These are phyloP conservation scores for Candida corydali DNA, from an alignment of 805 yeast species.

Conservation along the genomic window DNA sequence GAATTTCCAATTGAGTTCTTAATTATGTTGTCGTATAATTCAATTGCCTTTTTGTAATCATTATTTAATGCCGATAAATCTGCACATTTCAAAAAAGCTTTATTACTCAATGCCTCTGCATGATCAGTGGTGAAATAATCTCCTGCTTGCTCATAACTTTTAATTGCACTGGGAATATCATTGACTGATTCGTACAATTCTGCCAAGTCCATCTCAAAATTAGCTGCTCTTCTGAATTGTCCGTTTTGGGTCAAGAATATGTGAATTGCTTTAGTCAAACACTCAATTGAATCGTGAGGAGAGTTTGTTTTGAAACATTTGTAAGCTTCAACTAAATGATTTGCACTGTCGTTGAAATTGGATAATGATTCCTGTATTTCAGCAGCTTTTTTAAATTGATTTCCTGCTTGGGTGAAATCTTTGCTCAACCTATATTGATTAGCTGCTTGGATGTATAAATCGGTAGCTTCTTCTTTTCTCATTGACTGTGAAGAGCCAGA, in stretches of 20 bases:
- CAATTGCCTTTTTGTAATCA: constrained; percentile 72
- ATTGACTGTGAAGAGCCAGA: constrained; percentile 61
- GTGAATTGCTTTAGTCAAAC: constrained; percentile 71
- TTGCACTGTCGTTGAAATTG: constrained; percentile 87
- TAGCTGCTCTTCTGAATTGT: constrained; percentile 94
- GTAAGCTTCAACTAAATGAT: constrained; percentile 83
- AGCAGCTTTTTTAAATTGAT: constrained; percentile 83
- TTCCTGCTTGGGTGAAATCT: constrained; percentile 72
- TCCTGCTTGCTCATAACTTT: constrained; percentile 86
- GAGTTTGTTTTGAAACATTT: constrained; percentile 75
- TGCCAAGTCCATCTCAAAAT: constrained; percentile 87
- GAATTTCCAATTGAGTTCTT: constrained; percentile 69
- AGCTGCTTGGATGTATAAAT: constrained; percentile 89
- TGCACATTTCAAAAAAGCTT: constrained; percentile 85
- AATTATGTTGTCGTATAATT: constrained; percentile 73
- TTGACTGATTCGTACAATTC: constrained; percentile 73
- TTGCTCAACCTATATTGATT: constrained; percentile 76
- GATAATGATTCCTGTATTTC: constrained; percentile 69
- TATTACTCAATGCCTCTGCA: constrained; percentile 85
- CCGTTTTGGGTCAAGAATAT: constrained; percentile 81
- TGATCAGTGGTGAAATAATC: constrained; percentile 95
- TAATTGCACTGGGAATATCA: constrained; percentile 65
- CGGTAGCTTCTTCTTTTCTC: constrained; percentile 88
- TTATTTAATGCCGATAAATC: constrained; percentile 71
- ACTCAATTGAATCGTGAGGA: constrained; percentile 72